These are phyloP conservation scores for Onygenales sp. DNA, from an alignment of 2,329 filamentous ascomycete species.

Conservation along the genomic window DNA sequence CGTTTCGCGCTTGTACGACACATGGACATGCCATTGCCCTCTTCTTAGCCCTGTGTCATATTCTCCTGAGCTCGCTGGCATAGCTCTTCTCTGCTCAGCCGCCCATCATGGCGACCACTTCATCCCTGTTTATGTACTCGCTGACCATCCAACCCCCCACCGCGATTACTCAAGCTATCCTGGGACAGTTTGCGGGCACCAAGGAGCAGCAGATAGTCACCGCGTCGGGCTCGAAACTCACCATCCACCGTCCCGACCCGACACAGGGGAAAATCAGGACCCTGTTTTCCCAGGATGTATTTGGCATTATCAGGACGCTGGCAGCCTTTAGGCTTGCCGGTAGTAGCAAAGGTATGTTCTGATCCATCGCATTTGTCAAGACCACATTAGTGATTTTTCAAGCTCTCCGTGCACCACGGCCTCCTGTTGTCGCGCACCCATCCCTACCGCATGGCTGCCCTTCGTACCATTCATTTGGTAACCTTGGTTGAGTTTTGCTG, in stretches of 20 bases:
- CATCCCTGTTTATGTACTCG: constrained; percentile 97
- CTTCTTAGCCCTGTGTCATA: background rate
- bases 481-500: constrained; percentile 30
- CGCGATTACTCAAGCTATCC: constrained; percentile 77
- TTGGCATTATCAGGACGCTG: constrained; percentile 86
- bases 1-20: background rate
- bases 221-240: constrained; percentile 80
- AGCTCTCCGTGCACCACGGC: constrained; percentile 48
- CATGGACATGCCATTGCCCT: constrained; percentile 1
- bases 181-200: constrained; percentile 91
- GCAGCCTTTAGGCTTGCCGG: constrained; percentile 86
- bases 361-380: constrained; percentile 14
- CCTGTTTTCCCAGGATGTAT: constrained; percentile 83
- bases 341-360: constrained; percentile 79
- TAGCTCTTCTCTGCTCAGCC: background rate
- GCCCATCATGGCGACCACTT: constrained; percentile 83
- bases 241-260: constrained; percentile 77
- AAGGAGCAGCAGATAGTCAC: constrained; percentile 98
- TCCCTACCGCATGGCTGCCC: constrained; percentile 8
- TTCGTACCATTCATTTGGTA: constrained; percentile 4
- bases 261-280: constrained; percentile 77
- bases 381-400: constrained; percentile 63
- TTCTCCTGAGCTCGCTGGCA: background rate
- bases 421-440: constrained; percentile 14
- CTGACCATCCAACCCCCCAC: constrained; percentile 90